A percentile compares a stretch with the other conserved stretches of the same genome.
Conservation (phyloP, 257 asterid species). For the Ophiorrhiza pumila region DNA sequence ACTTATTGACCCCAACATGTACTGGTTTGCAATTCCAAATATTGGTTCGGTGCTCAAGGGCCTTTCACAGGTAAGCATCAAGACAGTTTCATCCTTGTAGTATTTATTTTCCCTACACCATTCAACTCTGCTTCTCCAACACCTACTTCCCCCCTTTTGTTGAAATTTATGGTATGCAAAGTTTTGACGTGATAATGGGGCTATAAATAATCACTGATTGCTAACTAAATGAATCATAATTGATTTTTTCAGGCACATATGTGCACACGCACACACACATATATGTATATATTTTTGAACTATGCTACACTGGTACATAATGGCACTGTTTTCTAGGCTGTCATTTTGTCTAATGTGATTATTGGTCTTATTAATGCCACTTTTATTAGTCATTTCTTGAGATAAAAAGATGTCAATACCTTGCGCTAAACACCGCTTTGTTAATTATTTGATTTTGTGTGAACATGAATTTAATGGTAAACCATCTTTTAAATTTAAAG, state of each 20-base stretch:
- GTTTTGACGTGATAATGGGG: background rate
- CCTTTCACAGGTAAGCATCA: constrained; percentile 66
- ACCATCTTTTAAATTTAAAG: background rate
- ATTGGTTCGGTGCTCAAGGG: constrained; percentile 96
- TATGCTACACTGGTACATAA: background rate
- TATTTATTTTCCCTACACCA: background rate
- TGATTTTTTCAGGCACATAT: background rate
- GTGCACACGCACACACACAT: too few species aligned
- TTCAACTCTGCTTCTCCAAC: background rate
- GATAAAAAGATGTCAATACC: background rate
- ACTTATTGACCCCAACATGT: constrained; percentile 85
- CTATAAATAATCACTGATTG: background rate
- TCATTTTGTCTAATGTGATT: background rate
- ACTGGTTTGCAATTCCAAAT: constrained; percentile 93
- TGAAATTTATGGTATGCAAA: background rate
- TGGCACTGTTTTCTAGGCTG: background rate
- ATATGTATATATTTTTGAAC: too few species aligned
- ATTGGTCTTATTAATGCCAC: background rate
- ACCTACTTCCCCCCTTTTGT: background rate
- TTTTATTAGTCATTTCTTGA: background rate
- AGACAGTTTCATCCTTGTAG: background rate
- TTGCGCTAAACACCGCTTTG: background rate
- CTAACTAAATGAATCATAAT: background rate
- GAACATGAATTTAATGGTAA: background rate
- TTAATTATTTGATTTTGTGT: background rate